Conservation (phyloP, 2,329 filamentous ascomycete genomes). For the Teratosphaeria zuluensis region DNA sequence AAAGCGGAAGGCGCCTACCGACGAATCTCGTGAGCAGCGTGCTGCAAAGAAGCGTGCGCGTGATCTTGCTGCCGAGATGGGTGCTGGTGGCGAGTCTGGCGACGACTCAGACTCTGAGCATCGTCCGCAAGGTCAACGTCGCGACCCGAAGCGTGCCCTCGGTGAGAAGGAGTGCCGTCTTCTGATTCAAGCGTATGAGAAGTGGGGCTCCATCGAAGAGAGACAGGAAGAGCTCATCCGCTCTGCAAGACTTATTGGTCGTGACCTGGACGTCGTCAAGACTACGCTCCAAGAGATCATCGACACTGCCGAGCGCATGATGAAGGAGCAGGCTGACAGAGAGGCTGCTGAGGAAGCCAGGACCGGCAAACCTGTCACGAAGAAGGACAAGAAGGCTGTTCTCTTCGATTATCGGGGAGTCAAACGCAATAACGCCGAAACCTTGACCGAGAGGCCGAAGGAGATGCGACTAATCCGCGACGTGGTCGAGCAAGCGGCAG, state of each 20-base stretch:
- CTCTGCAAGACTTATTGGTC: conserved; percentile 73
- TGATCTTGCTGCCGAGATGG: conserved; percentile 53
- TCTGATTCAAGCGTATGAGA: conserved; percentile 79
- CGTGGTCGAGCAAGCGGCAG: conserved; percentile 53
- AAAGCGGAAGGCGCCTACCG: conserved; percentile 54
- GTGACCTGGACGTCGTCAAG: conserved; percentile 71
- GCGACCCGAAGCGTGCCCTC: conserved; percentile 79
- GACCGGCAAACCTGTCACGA: conserved; percentile 71
- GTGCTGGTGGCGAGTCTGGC: conserved; percentile 50
- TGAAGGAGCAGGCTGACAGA: conserved; percentile 61
- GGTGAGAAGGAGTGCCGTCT: conserved; percentile 89
- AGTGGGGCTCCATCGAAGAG: conserved; percentile 84
- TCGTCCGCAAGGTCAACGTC: conserved; percentile 36
- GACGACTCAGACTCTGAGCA: conserved; percentile 41
- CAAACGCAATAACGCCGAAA: conserved; percentile 92
- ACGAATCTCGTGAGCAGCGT: conserved; percentile 56
- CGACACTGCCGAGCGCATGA: conserved; percentile 58
- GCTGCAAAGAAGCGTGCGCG: conserved; percentile 60
- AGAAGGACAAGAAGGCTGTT: conserved; percentile 96
- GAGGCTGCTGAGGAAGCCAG: conserved; percentile 57
- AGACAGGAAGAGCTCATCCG: conserved; percentile 77
- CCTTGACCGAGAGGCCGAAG: conserved; percentile 79
- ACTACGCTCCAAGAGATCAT: conserved; percentile 68
- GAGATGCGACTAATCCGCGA: conserved; percentile 79
- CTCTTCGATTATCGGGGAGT: conserved; percentile 89